Evolutionary conservation across 2,329 filamentous ascomycete genomes (phyloP).

Genomic region (Rhexocercosporidium sp.): DNA sequence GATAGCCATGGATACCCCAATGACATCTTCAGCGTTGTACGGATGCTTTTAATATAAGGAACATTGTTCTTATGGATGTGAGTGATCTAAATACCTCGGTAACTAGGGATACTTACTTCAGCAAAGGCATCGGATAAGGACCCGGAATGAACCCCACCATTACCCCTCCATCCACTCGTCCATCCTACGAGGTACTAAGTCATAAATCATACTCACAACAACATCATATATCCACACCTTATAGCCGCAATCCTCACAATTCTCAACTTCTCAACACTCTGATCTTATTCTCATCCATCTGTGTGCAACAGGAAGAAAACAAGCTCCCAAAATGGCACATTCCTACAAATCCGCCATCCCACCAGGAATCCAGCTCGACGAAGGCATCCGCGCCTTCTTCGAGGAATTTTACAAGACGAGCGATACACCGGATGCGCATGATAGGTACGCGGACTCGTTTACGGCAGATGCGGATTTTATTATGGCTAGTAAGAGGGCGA

Average conservation of each 20-base stretch:
- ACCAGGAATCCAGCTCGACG: conserved; percentile 48
- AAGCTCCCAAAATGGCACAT: conserved; percentile 14
- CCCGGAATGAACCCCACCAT: neutral
- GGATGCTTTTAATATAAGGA: neutral
- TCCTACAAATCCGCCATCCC: conserved; percentile 27
- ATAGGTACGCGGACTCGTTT: conserved; percentile 53
- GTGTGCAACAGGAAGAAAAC: neutral
- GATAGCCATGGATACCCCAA: neutral
- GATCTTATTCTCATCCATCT: neutral
- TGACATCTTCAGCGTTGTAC: neutral
- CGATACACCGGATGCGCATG: conserved; percentile 50
- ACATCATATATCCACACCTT: neutral
- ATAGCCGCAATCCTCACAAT: neutral
- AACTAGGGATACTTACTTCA: neutral
- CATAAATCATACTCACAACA: too few relatives aligned
- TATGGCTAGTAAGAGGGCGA: conserved; percentile 54
- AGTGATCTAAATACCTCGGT: neutral
- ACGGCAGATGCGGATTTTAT: conserved; percentile 54
- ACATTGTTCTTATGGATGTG: neutral
- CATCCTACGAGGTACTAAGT: neutral
- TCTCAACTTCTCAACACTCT: neutral
- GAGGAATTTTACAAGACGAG: conserved; percentile 71
- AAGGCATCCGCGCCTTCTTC: conserved; percentile 68
- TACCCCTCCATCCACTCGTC: conserved; percentile 6
- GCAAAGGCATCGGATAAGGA: neutral